Evolutionary conservation across 2,329 filamentous ascomycete species (phyloP).

Genomic region (Dothistroma septosporum): DNA sequence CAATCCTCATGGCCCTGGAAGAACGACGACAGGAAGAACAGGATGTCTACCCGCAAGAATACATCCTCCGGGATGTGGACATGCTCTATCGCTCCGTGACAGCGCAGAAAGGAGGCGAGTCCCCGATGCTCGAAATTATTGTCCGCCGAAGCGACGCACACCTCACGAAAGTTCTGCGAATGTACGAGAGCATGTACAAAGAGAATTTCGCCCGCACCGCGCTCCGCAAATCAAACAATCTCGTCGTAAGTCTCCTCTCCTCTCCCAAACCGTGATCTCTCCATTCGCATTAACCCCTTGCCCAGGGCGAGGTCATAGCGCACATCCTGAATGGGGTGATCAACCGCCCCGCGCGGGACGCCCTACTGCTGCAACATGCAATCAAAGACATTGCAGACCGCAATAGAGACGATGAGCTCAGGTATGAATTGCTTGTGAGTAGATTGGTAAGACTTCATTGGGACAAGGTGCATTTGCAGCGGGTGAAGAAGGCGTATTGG

Average conservation of each 20-base stretch:
- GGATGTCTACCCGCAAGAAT: constrained; percentile 58
- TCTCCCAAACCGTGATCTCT: not conserved
- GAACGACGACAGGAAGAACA: constrained; percentile 78
- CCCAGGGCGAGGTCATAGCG: constrained; percentile 83
- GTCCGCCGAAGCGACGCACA: constrained; percentile 76
- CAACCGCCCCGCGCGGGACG: constrained; percentile 90
- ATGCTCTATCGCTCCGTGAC: constrained; percentile 66
- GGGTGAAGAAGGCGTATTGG: constrained; percentile 74
- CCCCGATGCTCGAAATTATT: constrained; percentile 79
- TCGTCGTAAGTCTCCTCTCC: constrained; percentile 66
- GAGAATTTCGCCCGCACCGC: constrained; percentile 86
- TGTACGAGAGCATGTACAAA: constrained; percentile 69
- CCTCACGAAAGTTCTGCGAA: constrained; percentile 70
- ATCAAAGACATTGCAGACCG: constrained; percentile 53
- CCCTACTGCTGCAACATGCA: constrained; percentile 84
- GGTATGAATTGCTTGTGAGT: constrained; percentile 82
- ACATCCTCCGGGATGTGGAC: constrained; percentile 61
- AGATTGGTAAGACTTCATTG: constrained; percentile 87
- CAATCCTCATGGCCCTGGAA: constrained; percentile 77
- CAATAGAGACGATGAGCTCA: constrained; percentile 48
- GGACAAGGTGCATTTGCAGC: constrained; percentile 77
- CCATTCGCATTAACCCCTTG: constrained; percentile 6
- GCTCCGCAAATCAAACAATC: constrained; percentile 80
- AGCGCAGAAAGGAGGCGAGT: constrained; percentile 75
- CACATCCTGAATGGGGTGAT: constrained; percentile 96